phyloP scores from a whole-genome alignment of 2,329 filamentous ascomycete genomes.

The Emmonsia crescens region DNA sequence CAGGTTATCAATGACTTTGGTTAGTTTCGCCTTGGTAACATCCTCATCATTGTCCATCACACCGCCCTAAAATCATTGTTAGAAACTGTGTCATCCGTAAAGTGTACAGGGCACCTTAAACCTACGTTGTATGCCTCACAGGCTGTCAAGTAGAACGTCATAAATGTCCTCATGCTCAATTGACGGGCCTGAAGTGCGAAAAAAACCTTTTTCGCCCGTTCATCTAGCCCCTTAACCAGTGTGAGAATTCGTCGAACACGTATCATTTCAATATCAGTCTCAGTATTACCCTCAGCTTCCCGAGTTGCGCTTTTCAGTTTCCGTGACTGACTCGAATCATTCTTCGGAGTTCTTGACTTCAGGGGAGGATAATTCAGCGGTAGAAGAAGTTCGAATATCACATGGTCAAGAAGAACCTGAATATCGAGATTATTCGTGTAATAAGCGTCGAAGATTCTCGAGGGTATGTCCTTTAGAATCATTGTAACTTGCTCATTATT shows the following conservation, averaged over 20 bases:
- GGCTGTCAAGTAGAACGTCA: conserved; percentile 66
- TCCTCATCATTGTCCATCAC: conserved; percentile 59
- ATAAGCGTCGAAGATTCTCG: conserved; percentile 72
- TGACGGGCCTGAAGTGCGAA: conserved; percentile 76
- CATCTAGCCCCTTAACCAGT: conserved; percentile 66
- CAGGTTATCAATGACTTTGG: conserved; percentile 61
- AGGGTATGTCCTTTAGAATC: conserved; percentile 72
- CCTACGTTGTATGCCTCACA: conserved; percentile 72
- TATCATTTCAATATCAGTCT: conserved; percentile 47
- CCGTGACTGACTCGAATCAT: conserved; percentile 47
- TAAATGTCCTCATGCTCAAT: conserved; percentile 58
- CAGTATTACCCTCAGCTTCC: conserved; percentile 26
- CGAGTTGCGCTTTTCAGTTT: conserved; percentile 31
- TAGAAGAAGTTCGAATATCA: conserved; percentile 78
- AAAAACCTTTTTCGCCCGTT: conserved; percentile 72
- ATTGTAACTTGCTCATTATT: conserved; percentile 65
- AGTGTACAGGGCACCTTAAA: background rate
- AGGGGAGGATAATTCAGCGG: conserved; percentile 76
- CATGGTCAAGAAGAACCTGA: conserved; percentile 71
- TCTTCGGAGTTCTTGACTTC: conserved; percentile 40
- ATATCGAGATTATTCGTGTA: conserved; percentile 86
- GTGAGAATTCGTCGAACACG: conserved; percentile 76
- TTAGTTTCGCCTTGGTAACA: conserved; percentile 57
- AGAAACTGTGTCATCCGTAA: background rate
- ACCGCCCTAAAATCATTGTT: conserved; percentile 46